Evolutionary conservation across 176 grass and related monocot genomes (phyloP), one percentile per base, ranked within the genome.

Genomic region (Thalia dealbata): DNA sequence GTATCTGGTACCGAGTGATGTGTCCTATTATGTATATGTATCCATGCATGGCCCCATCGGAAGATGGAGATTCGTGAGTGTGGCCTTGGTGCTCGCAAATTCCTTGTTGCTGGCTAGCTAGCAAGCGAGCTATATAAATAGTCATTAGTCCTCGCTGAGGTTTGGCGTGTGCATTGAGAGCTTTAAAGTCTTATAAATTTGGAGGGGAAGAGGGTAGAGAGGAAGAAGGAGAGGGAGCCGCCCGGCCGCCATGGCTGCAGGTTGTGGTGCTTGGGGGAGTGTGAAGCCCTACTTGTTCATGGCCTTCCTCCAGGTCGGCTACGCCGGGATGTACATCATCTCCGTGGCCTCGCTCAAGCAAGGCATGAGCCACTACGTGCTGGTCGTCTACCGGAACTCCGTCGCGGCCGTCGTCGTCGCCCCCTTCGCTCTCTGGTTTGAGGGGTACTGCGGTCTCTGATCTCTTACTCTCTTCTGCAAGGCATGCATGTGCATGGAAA

Each of bases 301-400:
- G 95, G 75, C 91, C 52, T 85, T 99, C 71, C 85, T 99, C 51
- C 95, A 99, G 83, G 59, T 99, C 10, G 95, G 95, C 21, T 99
- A 86, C 75, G 78, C 95, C 6, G 95, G 95, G 62, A 99, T 99
- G 95, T 99, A 88, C 81, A 54, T 99, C 35, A 81, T 99, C 26
- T 66, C 87, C 48, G 85, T 93, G 28, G 79, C 90, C 0, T 86
- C 85, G 8, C 73, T 97, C 63, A 97, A 97, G 85, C 71, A 74
- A 41, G 95, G 95, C 52, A 86, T 97, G 85, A 90, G 63, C 81
- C 95, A 97, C 74, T 97, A 84, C 80, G 91, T 97, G 14, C 90
- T 97, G 59, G 95, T 97, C 46, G 95, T 85, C 2, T 97, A 97
- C 71, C 87, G 95, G 25, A 97, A 91, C 61, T 23, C 85, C 66